Percentiles rank a stretch among this genome's conserved stretches.
phyloP scores from a whole-genome alignment of 441 rosid species.

The Aleurites moluccanus region DNA sequence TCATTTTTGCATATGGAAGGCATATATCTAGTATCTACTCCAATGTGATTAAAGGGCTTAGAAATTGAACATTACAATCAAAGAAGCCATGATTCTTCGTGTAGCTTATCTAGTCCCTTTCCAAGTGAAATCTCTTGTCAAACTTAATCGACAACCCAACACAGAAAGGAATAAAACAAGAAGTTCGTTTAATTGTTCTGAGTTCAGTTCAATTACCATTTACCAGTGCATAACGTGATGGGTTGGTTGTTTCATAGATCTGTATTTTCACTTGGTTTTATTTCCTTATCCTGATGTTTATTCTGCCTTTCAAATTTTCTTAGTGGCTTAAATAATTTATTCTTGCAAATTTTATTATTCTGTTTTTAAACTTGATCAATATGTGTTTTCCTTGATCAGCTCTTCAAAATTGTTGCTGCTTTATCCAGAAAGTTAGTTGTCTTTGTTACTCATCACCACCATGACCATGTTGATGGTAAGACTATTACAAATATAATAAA shows the following conservation, averaged over 20 bases:
- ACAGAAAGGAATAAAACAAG: neutral
- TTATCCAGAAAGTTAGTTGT: constrained; percentile 73
- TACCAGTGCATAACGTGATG: neutral
- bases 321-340: neutral
- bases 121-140: neutral
- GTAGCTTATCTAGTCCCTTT: neutral
- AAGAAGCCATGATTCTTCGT: neutral
- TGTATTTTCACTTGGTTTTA: constrained; percentile 5
- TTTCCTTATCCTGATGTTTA: neutral
- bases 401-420: constrained; percentile 59
- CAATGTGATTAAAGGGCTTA: constrained; percentile 4
- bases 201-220: neutral
- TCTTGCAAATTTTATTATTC: constrained; percentile 10
- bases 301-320: neutral
- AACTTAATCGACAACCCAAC: neutral
- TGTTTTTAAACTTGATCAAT: constrained; percentile 18
- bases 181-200: neutral
- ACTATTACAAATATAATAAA: neutral
- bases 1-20: constrained; percentile 10
- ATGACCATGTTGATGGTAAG: constrained; percentile 82
- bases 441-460: constrained; percentile 86
- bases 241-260: neutral
- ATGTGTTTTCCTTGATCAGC: constrained; percentile 43
- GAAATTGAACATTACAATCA: neutral
- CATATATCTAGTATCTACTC: neutral